A percentile compares a stretch with the other conserved stretches of the same genome.
Evolutionary conservation across 495 filamentous ascomycete species (phyloP).

Genomic region (Tuber borchii): DNA sequence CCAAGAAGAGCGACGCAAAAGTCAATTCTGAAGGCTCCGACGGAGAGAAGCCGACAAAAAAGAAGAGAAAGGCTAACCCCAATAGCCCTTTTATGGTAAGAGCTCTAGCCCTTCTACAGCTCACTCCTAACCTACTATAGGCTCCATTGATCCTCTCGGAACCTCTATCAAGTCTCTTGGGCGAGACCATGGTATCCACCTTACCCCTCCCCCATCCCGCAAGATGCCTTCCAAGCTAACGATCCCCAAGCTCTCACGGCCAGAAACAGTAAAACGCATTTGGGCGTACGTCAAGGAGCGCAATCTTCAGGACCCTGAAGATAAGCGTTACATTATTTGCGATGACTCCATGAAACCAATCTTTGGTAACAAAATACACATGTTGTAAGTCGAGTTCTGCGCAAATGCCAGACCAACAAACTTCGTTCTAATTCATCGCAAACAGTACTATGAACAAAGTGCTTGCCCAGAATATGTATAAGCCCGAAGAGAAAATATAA

Average conservation of each 20-base stretch:
- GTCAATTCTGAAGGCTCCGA: conserved; percentile 69
- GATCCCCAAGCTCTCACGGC: conserved; percentile 65
- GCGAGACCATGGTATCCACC: conserved; percentile 47
- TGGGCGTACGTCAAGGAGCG: conserved; percentile 89
- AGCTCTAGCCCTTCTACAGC: not conserved
- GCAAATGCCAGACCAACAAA: not conserved
- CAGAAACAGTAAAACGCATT: conserved; percentile 88
- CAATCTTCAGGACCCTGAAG: conserved; percentile 79
- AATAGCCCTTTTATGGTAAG: conserved; percentile 61
- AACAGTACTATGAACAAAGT: conserved; percentile 50
- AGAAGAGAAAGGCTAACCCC: conserved; percentile 58
- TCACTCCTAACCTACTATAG: conserved; percentile 11
- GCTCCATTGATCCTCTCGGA: conserved; percentile 55
- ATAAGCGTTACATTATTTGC: conserved; percentile 85
- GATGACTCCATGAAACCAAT: conserved; percentile 84
- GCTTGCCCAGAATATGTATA: conserved; percentile 61
- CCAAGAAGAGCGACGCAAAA: conserved; percentile 67
- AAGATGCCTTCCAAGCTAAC: not conserved
- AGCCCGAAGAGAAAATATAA: conserved; percentile 53
- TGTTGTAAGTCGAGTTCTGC: conserved; percentile 55
- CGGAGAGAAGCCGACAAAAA: conserved; percentile 49
- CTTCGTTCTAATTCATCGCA: not conserved
- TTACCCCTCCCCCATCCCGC: not conserved
- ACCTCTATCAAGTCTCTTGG: conserved; percentile 57
- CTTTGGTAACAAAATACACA: conserved; percentile 79